Evolutionary conservation across 2,329 filamentous ascomycete genomes (phyloP), one percentile per base, ranked within the genome.

Genomic region (Diaporthe vaccinii): DNA sequence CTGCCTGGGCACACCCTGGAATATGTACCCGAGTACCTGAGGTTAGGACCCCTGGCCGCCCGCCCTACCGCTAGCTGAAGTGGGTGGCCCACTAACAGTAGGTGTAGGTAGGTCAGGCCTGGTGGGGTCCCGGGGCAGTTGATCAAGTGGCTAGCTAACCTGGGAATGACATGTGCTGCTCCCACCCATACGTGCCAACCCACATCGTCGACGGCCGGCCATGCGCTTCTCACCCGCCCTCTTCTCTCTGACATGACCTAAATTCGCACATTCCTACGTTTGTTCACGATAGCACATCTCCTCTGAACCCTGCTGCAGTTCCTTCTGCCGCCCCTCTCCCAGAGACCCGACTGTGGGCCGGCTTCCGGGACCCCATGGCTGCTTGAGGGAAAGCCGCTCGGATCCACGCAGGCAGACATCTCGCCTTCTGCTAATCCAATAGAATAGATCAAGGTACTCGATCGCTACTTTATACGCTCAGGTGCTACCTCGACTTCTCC

Each of bases 111-210:
- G 41, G 59, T 22, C 62, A 53, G 62, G 31, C 62, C 39, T 68
- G 62, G 62, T 68, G 62, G 62, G 62, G 65, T 53, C 65, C 65
- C n/a, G 22, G 62, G 65, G 49, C 46, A 69, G 65, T 53, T 69
- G 65, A 55, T 69, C 65, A 69, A 69, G 65, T 69, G 65, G 46
- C 65, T 69, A 53, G 65, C 46, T 39, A 69, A 41, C 22, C 34
- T 55, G 34, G 49, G 65, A 69, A 69, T 69, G 65, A 69, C 65
- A 69, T 69, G 65, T 69, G 65, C 62, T 51, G 46, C 65, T 31
- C 49, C 17, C 41, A 55, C 25, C 34, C 65, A 36, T 8, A 10
- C 25, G 9, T 22, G n/a, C n/a, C 34, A 61, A 57, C 65, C 46
- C 31, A 28, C 22, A 41, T 69, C 41, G 9, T n/a, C 65, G 25